A percentile compares a stretch with the other conserved stretches of the same genome.
Evolutionary conservation across 129 eudicot species (phyloP).

Genomic region (Deinandra increscens): DNA sequence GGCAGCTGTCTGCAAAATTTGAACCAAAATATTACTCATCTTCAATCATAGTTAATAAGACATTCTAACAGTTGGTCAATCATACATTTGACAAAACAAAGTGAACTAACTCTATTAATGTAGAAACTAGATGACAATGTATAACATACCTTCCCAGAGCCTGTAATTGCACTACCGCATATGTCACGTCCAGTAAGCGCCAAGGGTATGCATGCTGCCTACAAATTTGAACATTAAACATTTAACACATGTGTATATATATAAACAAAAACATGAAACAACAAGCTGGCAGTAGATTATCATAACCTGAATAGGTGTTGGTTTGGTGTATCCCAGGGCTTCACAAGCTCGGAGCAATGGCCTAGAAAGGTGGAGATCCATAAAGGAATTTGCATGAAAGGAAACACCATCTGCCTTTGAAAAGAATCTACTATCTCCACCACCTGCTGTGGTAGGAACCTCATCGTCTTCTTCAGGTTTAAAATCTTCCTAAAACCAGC

Average conservation of each 20-base stretch:
- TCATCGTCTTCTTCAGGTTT: slow-evolving; percentile 71
- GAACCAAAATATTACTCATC: slow-evolving; percentile 1
- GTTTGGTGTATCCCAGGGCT: slow-evolving; percentile 80
- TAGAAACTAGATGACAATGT: neutral
- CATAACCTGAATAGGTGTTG: slow-evolving; percentile 93
- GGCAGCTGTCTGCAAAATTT: slow-evolving; percentile 83
- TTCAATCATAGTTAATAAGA: no score
- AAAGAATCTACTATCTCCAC: slow-evolving; percentile 45
- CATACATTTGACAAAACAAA: neutral
- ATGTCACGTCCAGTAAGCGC: slow-evolving; percentile 92
- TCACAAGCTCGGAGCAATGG: slow-evolving; percentile 95
- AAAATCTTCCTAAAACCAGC: slow-evolving; percentile 59
- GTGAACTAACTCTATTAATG: neutral
- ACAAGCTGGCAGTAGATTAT: neutral
- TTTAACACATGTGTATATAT: neutral
- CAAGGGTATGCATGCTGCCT: slow-evolving; percentile 98
- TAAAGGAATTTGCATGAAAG: slow-evolving; percentile 72
- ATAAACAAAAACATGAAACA: slow-evolving; percentile 12
- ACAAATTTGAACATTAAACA: slow-evolving; percentile 5
- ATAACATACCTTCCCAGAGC: slow-evolving; percentile 88
- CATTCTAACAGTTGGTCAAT: neutral
- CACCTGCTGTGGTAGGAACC: slow-evolving; percentile 35
- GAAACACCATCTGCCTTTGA: slow-evolving; percentile 68
- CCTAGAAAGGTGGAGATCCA: slow-evolving; percentile 84
- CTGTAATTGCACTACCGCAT: slow-evolving; percentile 94